A percentile compares a stretch with the other conserved stretches of the same genome.
phyloP scores from a whole-genome alignment of 805 yeast genomes.

The Sugiyamaella marilandica region DNA sequence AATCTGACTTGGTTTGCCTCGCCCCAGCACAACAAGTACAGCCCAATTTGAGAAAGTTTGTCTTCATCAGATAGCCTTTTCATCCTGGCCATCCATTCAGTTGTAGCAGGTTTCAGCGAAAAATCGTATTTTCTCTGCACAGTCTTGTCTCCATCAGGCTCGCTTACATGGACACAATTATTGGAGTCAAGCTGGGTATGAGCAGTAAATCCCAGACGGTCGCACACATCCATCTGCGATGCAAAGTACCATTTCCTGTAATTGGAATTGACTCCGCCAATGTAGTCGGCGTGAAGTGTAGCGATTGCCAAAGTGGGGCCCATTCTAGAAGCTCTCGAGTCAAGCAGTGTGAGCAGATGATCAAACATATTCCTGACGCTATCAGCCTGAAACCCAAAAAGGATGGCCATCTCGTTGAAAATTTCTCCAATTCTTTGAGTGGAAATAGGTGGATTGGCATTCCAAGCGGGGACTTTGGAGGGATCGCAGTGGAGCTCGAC shows the following conservation, averaged over 20 bases:
- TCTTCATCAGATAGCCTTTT: conserved; percentile 47
- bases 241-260: conserved; percentile 77
- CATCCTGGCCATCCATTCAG: conserved; percentile 44
- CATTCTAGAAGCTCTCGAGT: conserved; percentile 66
- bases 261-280: conserved; percentile 66
- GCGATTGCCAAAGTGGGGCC: conserved; percentile 50
- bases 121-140: conserved; percentile 38
- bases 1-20: conserved; percentile 83
- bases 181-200: background rate
- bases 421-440: conserved; percentile 50
- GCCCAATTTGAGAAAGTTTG: conserved; percentile 56
- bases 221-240: conserved; percentile 60
- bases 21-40: conserved; percentile 80
- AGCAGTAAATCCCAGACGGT: conserved; percentile 19
- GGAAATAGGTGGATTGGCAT: conserved; percentile 19
- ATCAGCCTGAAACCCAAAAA: conserved; percentile 68
- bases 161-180: conserved; percentile 3
- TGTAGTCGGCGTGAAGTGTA: conserved; percentile 66
- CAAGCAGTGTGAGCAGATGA: conserved; percentile 54
- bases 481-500: background rate
- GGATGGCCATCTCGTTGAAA: conserved; percentile 46
- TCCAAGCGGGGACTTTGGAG: background rate
- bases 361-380: conserved; percentile 64
- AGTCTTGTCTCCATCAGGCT: conserved; percentile 11
- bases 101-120: conserved; percentile 51